A percentile compares a stretch with the other conserved stretches of the same genome.
Conservation (phyloP, 1,284 basidiomycete species). For the Heterobasidion annosum region DNA sequence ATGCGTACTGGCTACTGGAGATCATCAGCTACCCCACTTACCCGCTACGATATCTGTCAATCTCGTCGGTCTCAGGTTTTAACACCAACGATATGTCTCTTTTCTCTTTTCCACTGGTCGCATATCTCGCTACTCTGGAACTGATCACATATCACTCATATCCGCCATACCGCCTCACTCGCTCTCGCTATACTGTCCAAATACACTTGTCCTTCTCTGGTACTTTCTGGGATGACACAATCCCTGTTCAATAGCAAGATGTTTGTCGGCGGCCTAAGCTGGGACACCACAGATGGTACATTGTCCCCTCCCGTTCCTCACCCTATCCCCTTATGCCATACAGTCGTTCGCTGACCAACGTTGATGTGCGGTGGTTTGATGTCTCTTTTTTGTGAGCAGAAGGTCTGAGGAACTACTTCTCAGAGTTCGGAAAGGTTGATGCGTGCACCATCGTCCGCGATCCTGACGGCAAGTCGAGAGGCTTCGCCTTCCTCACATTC, state of each 20-base stretch:
- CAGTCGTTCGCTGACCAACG: constrained; percentile 30
- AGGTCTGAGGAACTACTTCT: constrained; percentile 63
- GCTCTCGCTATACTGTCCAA: constrained; percentile 13
- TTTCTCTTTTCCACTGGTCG: constrained; percentile 14
- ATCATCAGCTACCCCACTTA: constrained; percentile 13
- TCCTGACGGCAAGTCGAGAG: constrained; percentile 80
- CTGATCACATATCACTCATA: constrained; percentile 15
- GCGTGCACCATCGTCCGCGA: constrained; percentile 96
- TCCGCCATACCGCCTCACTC: constrained; percentile 20
- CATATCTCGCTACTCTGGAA: constrained; percentile 20
- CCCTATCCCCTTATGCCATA: constrained; percentile 15
- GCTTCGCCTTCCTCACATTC: constrained; percentile 94
- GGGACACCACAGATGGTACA: constrained; percentile 96
- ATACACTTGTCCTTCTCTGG: constrained; percentile 22
- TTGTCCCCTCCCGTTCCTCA: constrained; percentile 16
- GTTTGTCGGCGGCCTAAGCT: constrained; percentile 96
- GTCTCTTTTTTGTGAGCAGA: constrained; percentile 34
- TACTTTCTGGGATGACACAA: background rate
- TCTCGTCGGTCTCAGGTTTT: constrained; percentile 8
- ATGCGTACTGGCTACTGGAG: constrained; percentile 13
- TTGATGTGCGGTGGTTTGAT: constrained; percentile 17
- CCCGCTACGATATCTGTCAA: constrained; percentile 23
- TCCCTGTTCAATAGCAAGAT: constrained; percentile 72
- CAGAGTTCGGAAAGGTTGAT: constrained; percentile 77
- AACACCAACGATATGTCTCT: constrained; percentile 6